These are phyloP conservation scores for Silene coronaria DNA, from an alignment of 179 eudicot genomes.

Conservation along the genomic window DNA sequence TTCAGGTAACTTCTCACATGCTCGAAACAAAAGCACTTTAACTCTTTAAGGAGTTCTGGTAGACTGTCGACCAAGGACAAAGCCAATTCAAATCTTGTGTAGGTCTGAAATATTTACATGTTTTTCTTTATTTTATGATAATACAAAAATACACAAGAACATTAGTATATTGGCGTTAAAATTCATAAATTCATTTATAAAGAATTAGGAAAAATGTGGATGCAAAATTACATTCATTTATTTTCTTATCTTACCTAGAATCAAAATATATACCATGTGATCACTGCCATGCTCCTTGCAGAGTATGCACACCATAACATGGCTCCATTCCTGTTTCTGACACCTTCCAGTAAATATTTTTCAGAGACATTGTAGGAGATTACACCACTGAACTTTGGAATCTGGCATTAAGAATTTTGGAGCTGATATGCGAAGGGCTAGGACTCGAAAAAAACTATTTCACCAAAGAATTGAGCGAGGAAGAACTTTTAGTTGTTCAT, in stretches of 20 bases:
- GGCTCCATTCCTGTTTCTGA: neutral
- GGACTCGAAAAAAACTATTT: constrained; percentile 31
- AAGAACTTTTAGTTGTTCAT: constrained; percentile 21
- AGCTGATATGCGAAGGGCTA: constrained; percentile 37
- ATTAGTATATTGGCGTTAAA: too few relatives aligned
- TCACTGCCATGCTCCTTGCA: neutral
- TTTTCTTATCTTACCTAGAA: neutral
- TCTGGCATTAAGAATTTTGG: constrained; percentile 30
- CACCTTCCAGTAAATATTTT: neutral
- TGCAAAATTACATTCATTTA: neutral
- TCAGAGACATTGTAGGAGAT: constrained; percentile 32
- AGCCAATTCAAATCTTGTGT: neutral
- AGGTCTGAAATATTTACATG: neutral
- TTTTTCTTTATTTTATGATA: too few relatives aligned
- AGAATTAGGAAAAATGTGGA: neutral
- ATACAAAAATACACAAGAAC: too few relatives aligned
- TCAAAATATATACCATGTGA: neutral
- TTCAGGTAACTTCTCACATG: constrained; percentile 28
- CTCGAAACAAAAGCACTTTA: neutral
- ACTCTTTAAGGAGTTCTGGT: neutral
- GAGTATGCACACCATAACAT: too few relatives aligned
- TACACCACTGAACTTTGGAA: constrained; percentile 17
- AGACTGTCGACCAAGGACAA: neutral
- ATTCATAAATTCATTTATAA: too few relatives aligned
- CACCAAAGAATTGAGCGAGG: constrained; percentile 22